These are phyloP conservation scores for Panicum hallii DNA, from an alignment of 202 grass and related monocot species.

Conservation along the genomic window DNA sequence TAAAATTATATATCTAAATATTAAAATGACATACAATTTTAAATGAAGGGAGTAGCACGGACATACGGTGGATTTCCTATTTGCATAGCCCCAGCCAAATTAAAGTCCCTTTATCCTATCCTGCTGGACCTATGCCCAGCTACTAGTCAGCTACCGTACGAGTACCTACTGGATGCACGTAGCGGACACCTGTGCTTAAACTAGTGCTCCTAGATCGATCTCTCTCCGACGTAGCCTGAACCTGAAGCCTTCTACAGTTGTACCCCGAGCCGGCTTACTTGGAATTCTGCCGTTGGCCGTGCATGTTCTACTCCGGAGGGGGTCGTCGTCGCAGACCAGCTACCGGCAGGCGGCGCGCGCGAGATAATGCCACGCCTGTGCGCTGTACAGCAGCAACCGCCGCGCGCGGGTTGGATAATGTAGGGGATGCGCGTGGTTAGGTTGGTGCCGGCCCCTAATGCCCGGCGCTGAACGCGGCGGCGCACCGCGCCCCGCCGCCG, in stretches of 20 bases:
- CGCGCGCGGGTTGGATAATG: not conserved
- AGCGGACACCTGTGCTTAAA: not conserved
- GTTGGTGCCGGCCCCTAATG: conserved; percentile 10
- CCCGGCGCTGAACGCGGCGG: conserved; percentile 43
- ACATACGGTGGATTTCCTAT: too few species aligned
- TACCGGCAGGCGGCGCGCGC: not conserved
- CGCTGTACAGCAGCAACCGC: not conserved
- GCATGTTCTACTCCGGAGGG: not conserved
- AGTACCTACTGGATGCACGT: not conserved
- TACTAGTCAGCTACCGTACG: too few species aligned
- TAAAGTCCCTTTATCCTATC: too few species aligned
- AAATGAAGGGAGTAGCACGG: too few species aligned
- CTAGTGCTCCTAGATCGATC: not conserved
- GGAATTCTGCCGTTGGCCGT: conserved; percentile 40
- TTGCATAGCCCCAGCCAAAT: too few species aligned
- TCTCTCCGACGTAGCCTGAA: not conserved
- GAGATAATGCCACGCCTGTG: conserved; percentile 5
- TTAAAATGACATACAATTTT: too few species aligned
- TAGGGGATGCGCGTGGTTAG: not conserved
- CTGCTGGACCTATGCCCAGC: too few species aligned
- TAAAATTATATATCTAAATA: too few species aligned
- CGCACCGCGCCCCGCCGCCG: not conserved
- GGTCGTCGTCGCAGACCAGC: not conserved
- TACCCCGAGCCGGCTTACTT: not conserved
- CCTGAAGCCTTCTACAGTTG: not conserved